Evolutionary conservation across 495 filamentous ascomycete genomes (phyloP), one percentile per base, ranked within the genome.

Genomic region (Lasiosphaeriaceae sp.): DNA sequence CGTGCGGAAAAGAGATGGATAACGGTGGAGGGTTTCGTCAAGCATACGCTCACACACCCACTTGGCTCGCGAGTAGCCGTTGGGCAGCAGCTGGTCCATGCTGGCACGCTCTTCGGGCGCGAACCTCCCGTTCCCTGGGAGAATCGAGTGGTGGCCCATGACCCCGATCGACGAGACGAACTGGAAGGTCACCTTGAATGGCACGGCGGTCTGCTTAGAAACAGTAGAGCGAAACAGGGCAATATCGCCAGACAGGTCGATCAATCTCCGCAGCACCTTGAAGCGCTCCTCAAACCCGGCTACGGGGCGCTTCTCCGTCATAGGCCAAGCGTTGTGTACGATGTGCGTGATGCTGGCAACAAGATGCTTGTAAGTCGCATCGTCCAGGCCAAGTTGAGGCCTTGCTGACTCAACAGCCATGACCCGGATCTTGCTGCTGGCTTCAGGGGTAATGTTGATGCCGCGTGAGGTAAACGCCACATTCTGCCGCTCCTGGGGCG

Each of bases 321-420:
- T 83, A 0, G 77, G 79, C 81, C 80, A 84, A 4, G 81, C 82
- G 51, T 81, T 84, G 63, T 85, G 81, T 34, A 84, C 60, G 19
- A 85, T 77, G 45, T 83, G 75, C 0, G 81, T 84, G 1, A 79
- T 78, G n/a, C 44, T 66, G 3, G 64, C 50, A 3, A 69, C 49
- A 3, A 84, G 71, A 4, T 46, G 20, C 20, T 68, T 29, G 52
- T 82, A 83, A 1, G 72, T 67, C 16, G 56, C 34, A 0, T 34
- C 14, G 0, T 71, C 21, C 0, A 86, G 71, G 2, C 82, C 83
- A 0, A 86, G 73, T 8, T 53, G 46, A 0, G 71, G 62, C 39
- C 76, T 74, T 0, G 69, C 57, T 2, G 70, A 71, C 61, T 86
- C 79, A 2, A 77, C 73, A 53, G 82, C 69, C 26, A 80, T 59